Percentiles rank a stretch among this genome's conserved stretches.
These are phyloP conservation scores for Bertia moriformis DNA, from an alignment of 2,329 filamentous ascomycete genomes.

Conservation along the genomic window DNA sequence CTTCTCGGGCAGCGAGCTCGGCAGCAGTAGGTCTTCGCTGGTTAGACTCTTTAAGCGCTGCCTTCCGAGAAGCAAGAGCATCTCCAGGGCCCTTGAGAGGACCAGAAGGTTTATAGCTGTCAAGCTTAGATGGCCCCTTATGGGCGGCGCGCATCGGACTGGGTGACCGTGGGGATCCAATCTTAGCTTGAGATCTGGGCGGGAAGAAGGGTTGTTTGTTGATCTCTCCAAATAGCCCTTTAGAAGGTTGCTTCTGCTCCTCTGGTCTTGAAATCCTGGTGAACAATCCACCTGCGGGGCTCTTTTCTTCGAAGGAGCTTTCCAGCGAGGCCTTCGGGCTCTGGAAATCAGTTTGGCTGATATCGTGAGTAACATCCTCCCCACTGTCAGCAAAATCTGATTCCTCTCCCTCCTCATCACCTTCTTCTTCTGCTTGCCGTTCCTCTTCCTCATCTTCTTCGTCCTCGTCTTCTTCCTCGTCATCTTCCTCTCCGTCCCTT, in stretches of 20 bases:
- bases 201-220: conserved; percentile 17
- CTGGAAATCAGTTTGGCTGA: conserved; percentile 13
- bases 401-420: conserved; percentile 14
- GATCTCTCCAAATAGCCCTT: conserved; percentile 25
- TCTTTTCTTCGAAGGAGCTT: conserved; percentile 5
- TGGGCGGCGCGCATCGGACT: background rate
- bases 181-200: conserved; percentile 11
- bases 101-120: background rate
- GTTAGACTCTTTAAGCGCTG: background rate
- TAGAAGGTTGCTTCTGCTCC: conserved; percentile 20
- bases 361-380: conserved; percentile 25
- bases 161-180: background rate
- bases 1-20: conserved; percentile 8
- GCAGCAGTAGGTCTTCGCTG: conserved; percentile 6
- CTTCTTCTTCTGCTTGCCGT: conserved; percentile 5
- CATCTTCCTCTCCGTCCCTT: conserved; percentile 13
- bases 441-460: conserved; percentile 3
- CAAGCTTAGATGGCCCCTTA: background rate
- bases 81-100: background rate
- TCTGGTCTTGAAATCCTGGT: conserved; percentile 4
- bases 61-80: background rate
- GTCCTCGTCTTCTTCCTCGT: conserved; percentile 9
- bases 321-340: conserved; percentile 4
- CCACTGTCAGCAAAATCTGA: conserved; percentile 28
- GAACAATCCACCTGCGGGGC: conserved; percentile 1